Conservation (phyloP, 2,329 filamentous ascomycete genomes). For the Ceratocystis smalleyi region DNA sequence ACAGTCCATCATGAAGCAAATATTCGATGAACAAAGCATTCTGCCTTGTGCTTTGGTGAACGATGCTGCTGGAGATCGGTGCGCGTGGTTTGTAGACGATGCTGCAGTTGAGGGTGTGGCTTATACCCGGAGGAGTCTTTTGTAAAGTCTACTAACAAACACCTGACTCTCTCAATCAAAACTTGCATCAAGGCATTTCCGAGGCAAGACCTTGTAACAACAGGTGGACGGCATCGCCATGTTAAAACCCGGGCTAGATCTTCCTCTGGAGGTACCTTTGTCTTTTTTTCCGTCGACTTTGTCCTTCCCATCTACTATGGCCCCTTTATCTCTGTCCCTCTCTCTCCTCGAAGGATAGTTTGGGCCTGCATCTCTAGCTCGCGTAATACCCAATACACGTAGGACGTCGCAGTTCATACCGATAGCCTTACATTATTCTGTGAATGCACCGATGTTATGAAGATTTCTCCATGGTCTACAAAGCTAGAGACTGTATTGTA, state of each 20-base stretch:
- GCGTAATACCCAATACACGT: neutral
- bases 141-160: constrained; percentile 23
- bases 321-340: neutral
- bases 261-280: neutral
- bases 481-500: no score
- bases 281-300: neutral
- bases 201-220: neutral
- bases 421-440: neutral
- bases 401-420: neutral
- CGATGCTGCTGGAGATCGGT: constrained; percentile 63
- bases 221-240: neutral
- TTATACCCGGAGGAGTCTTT: constrained; percentile 59
- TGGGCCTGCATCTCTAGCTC: neutral
- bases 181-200: neutral
- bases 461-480: no score
- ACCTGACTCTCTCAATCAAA: neutral
- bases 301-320: neutral
- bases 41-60: constrained; percentile 85
- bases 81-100: constrained; percentile 89
- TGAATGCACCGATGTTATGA: neutral
- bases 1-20: constrained; percentile 80
- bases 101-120: constrained; percentile 71
- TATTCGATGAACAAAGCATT: constrained; percentile 69
- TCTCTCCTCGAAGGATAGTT: neutral
- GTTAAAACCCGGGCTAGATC: neutral